Base-by-base conservation (phyloP, 768 basidiomycete genomes). In the Glaciozyma antarctica region DNA sequence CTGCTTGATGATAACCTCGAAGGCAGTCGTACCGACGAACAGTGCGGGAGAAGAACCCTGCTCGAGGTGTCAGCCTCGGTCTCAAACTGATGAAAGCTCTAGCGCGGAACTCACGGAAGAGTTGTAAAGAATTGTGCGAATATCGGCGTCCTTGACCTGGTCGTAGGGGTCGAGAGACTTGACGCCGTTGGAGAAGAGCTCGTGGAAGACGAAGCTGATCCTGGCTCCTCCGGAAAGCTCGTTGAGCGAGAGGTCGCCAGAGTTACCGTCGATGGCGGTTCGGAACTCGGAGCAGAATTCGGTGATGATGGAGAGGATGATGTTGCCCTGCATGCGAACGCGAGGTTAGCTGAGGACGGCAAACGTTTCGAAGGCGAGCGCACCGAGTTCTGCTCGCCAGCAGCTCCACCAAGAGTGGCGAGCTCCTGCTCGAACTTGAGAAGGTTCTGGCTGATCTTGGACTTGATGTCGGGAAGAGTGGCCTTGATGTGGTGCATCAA, bases 121-220 rank as follows among this genome's bases (percentile, higher is more conserved):
- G 79, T 99, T 99, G 81, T 99, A 99, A 62, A 98, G 77, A 71
- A 97, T 87, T 1, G 85, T 91, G 60, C 95, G 82, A 76, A 99
- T 97, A 78, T 99, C 95, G 51, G 93, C 90, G 76, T 99, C 95
- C 78, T 97, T 95, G 71, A 95, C 90, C 79, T 95, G 92, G 76
- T 99, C 95, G 72, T 97, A 99, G 0, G 95, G 95, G 81, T 99
- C 95, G 75, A 98, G 93, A 67, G 81, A 84, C 81, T 86, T 92
- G 77, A 99, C 84, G 66, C 95, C 95, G 74, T 88, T 93, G 79
- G 93, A 95, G 83, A 88, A 99, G 64, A 98, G 78, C 76, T 99
- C 95, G 76, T 99, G 95, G 82, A 93, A 99, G 60, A 99, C 95
- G 75, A 97, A 99, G 74, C 87, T 89, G 81, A 99, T 98, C 77